Conservation (phyloP, 2,329 filamentous ascomycete genomes). For the Xylaria arbuscula region DNA sequence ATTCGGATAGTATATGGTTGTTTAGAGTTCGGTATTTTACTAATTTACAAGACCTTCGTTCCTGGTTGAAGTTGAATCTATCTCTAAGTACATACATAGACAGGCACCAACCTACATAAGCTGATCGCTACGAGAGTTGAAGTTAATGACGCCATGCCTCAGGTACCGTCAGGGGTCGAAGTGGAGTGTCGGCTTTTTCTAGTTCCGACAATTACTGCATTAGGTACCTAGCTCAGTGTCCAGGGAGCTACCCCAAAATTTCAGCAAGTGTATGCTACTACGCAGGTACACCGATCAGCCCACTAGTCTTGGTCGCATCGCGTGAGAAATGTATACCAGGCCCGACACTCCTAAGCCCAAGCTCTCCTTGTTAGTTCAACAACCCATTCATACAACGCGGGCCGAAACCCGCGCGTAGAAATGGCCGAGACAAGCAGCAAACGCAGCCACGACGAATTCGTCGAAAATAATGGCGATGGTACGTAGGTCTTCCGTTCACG, state of each 20-base stretch:
- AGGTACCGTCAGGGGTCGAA: neutral
- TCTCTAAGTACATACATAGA: neutral
- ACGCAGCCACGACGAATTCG: conserved; percentile 49
- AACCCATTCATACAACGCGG: neutral
- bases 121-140: neutral
- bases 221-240: neutral
- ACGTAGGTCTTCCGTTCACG: conserved; percentile 12
- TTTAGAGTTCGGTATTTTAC: neutral
- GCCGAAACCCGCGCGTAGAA: neutral
- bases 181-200: conserved; percentile 28
- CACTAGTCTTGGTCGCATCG: neutral
- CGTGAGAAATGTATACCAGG: neutral
- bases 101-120: neutral
- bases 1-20: neutral
- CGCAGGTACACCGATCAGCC: neutral
- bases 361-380: neutral
- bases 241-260: conserved; percentile 24
- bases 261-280: conserved; percentile 6
- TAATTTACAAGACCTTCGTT: neutral
- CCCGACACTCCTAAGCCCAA: neutral
- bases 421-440: conserved; percentile 49
- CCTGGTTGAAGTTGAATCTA: too few species aligned
- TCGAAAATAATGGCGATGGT: conserved; percentile 42
- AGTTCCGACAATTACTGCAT: conserved; percentile 24
- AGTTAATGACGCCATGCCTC: conserved; percentile 27